Percentiles rank a stretch among this genome's conserved stretches.
Conservation (phyloP, 192 early-diverging fungal genomes). For the Podila horticola region DNA sequence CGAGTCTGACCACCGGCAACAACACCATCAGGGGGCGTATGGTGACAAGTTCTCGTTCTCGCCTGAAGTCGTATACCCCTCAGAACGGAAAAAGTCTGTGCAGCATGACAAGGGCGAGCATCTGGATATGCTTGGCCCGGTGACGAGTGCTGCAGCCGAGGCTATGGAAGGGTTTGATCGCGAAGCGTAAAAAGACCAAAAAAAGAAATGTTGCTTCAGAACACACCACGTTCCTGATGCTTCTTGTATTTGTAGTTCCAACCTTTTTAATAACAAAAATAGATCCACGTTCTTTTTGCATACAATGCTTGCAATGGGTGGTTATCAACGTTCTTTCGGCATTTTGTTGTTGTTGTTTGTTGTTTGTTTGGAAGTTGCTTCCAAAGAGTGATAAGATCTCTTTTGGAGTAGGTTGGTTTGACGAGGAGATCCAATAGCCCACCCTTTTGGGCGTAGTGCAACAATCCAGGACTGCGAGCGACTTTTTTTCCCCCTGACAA, state of each 20-base stretch:
- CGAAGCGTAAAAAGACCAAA: neutral
- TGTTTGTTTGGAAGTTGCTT: neutral
- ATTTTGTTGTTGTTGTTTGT: neutral
- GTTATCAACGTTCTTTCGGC: neutral
- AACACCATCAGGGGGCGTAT: neutral
- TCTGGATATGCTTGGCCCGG: neutral
- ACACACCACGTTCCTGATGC: no score
- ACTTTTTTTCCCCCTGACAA: neutral
- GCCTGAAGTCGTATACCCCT: neutral
- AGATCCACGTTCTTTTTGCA: no score
- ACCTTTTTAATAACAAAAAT: neutral
- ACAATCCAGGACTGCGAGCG: no score
- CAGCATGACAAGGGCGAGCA: neutral
- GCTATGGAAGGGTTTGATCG: neutral
- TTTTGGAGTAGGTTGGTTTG: neutral
- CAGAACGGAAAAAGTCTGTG: neutral
- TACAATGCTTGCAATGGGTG: neutral
- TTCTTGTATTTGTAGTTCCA: neutral
- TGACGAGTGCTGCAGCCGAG: neutral
- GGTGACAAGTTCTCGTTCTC: neutral
- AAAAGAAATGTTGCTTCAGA: neutral
- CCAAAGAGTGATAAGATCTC: neutral
- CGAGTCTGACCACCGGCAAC: no score
- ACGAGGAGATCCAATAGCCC: no score
- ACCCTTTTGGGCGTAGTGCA: neutral